Percentiles rank a stretch among this genome's conserved stretches.
Evolutionary conservation across 2,329 filamentous ascomycete genomes (phyloP).

Genomic region (Lizonia empirigonia): DNA sequence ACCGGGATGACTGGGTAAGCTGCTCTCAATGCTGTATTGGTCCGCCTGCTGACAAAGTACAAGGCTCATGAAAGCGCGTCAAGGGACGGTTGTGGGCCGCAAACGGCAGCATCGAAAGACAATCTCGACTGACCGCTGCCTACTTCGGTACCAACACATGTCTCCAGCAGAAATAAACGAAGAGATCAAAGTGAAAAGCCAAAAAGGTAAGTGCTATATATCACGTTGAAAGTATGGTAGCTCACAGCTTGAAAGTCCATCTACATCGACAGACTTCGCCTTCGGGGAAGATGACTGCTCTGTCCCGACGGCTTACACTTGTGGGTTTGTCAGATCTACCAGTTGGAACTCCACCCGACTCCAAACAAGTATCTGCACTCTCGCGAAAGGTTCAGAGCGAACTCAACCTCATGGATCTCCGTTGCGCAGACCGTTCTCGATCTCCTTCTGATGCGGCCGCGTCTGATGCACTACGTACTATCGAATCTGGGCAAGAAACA

Average conservation of each 20-base stretch:
- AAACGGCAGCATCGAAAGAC: conserved; percentile 31
- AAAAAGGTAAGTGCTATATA: conserved; percentile 26
- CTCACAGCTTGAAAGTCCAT: conserved; percentile 22
- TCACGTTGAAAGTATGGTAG: background rate
- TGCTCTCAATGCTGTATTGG: background rate
- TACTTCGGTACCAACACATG: conserved; percentile 16
- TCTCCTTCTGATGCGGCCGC: conserved; percentile 21
- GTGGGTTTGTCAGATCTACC: conserved; percentile 34
- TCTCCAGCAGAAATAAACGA: conserved; percentile 30
- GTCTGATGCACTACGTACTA: conserved; percentile 45
- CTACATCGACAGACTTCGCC: conserved; percentile 44
- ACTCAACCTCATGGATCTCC: conserved; percentile 28
- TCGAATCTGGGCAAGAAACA: conserved; percentile 42
- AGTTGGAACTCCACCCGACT: conserved; percentile 41
- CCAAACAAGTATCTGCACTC: conserved; percentile 19
- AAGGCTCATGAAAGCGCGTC: conserved; percentile 49
- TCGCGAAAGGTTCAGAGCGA: conserved; percentile 42
- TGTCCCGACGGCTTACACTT: conserved; percentile 48
- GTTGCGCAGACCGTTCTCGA: background rate
- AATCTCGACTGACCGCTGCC: conserved; percentile 16
- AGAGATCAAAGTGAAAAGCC: conserved; percentile 32
- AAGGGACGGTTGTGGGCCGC: conserved; percentile 48
- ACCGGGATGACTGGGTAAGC: conserved; percentile 48
- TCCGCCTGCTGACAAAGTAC: conserved; percentile 4
- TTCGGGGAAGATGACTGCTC: conserved; percentile 46